A percentile compares a stretch with the other conserved stretches of the same genome.
phyloP scores from a whole-genome alignment of 495 filamentous ascomycete species.

The Poronia punctata region DNA sequence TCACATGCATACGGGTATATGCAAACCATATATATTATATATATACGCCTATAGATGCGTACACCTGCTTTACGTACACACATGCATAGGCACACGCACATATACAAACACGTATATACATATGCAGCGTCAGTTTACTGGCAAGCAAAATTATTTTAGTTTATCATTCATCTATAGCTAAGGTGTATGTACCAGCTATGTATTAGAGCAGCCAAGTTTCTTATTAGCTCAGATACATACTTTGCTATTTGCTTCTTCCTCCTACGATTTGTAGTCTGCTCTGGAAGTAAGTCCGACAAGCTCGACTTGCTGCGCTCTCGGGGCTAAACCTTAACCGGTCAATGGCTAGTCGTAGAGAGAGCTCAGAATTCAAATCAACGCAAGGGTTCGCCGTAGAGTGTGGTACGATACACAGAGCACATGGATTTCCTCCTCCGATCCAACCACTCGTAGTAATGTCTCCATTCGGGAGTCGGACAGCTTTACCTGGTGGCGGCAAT shows the following conservation, averaged over 20 bases:
- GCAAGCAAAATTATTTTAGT: too few relatives aligned
- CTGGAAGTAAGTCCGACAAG: constrained; percentile 5
- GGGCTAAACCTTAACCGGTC: constrained; percentile 16
- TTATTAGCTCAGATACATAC: neutral
- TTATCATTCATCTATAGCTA: too few relatives aligned
- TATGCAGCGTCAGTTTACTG: too few relatives aligned
- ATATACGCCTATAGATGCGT: too few relatives aligned
- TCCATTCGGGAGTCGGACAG: constrained; percentile 9
- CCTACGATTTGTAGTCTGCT: constrained; percentile 10
- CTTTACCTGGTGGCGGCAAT: too few relatives aligned
- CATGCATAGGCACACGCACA: too few relatives aligned
- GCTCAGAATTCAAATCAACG: constrained; percentile 25
- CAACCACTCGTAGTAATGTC: constrained; percentile 1
- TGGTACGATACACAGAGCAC: constrained; percentile 24
- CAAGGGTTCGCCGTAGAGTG: constrained; percentile 24
- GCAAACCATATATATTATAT: too few relatives aligned
- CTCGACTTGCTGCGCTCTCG: neutral
- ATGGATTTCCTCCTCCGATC: constrained; percentile 12
- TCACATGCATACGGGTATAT: too few relatives aligned
- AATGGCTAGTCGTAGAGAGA: constrained; percentile 23
- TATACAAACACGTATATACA: too few relatives aligned
- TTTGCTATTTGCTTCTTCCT: neutral
- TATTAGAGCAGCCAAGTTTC: too few relatives aligned
- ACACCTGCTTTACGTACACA: too few relatives aligned
- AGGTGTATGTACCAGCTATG: too few relatives aligned